phyloP scores from a whole-genome alignment of 768 basidiomycete genomes.

The Myochromella boudieri region DNA sequence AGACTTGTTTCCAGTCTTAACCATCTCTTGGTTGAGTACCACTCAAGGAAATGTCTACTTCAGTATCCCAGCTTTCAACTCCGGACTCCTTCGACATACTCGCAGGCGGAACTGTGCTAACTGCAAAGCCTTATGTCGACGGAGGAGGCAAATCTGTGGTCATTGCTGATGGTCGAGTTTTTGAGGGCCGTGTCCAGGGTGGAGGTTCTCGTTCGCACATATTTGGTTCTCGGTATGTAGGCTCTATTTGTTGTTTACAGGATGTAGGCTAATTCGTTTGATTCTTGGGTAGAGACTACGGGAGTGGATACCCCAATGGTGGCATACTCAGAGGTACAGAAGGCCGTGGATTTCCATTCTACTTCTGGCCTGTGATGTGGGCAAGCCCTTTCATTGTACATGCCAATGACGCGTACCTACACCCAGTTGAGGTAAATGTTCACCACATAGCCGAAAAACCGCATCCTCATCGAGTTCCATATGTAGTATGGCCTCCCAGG shows the following conservation, averaged over 20 bases:
- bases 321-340: constrained; percentile 5
- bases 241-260: neutral
- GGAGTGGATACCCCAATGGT: constrained; percentile 13
- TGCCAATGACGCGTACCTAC: constrained; percentile 2
- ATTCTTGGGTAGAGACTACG: constrained; percentile 5
- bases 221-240: constrained; percentile 9
- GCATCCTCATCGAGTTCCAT: neutral
- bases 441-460: neutral
- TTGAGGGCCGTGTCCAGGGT: constrained; percentile 12
- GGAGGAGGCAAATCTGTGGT: constrained; percentile 9
- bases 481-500: constrained; percentile 10
- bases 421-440: constrained; percentile 4
- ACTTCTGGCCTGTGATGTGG: constrained; percentile 15
- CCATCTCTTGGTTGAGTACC: no score
- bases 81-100: neutral
- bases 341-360: constrained; percentile 14
- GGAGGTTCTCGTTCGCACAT: constrained; percentile 6
- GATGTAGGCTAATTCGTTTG: neutral
- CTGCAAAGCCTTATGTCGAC: neutral
- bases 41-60: no score
- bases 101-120: constrained; percentile 3
- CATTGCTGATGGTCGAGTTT: constrained; percentile 3
- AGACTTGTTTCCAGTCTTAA: neutral
- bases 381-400: neutral
- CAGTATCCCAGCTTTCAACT: no score